Evolutionary conservation across 2,329 filamentous ascomycete species (phyloP).

Genomic region (Fusarium miscanthi): DNA sequence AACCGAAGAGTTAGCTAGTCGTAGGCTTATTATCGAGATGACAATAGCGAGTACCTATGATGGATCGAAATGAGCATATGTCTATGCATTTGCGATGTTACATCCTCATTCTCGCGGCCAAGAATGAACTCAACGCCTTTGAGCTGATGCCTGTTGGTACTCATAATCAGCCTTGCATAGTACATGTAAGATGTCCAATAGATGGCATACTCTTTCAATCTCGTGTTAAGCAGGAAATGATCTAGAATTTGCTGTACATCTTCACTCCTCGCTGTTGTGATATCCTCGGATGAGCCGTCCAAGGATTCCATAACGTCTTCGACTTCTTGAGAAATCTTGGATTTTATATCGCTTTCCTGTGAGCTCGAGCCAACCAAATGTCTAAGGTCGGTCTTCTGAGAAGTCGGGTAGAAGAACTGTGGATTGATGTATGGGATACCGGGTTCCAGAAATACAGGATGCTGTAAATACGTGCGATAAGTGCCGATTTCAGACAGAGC

Average conservation of each 20-base stretch:
- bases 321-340: neutral
- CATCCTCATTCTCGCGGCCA: accelerated
- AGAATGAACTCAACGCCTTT: neutral
- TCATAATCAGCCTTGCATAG: neutral
- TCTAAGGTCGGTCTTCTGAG: neutral
- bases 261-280: accelerated
- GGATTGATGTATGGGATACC: neutral
- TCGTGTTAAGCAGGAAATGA: accelerated
- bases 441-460: neutral
- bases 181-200: accelerated
- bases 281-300: accelerated
- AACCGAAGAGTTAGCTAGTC: accelerated
- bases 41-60: accelerated
- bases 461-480: neutral
- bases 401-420: neutral
- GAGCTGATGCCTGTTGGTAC: neutral
- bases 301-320: neutral
- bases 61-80: neutral
- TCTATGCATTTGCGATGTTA: neutral
- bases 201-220: neutral
- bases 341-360: accelerated
- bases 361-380: neutral
- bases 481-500: neutral
- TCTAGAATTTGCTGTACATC: neutral
- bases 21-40: accelerated